Base-by-base conservation (phyloP, 371 early-diverging fungal species). In the Mucor ambiguus region DNA sequence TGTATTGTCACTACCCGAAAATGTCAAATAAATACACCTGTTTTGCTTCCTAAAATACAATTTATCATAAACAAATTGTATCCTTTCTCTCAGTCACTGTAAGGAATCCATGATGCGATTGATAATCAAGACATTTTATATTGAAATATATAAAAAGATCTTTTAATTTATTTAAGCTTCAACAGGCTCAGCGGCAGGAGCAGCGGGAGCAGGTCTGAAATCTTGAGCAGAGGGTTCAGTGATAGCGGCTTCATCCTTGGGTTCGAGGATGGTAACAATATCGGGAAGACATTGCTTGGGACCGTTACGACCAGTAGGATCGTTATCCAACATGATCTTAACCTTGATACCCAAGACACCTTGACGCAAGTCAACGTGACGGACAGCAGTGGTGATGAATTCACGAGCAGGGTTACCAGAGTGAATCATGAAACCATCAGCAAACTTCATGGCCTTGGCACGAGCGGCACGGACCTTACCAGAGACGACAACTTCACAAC, bases 301-400 rank as follows among this genome's bases (percentile, higher is more conserved):
- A 69, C 99, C 99, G 69, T 85, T 79, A 80, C 94, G 95, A 80
- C 99, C 99, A 69, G 90, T 90, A 60, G 98, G 98, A 86, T 99
- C 99, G 80, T 88, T 88, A 70, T 95, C 97, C 71, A 96, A 89
- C 99, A 99, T 99, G 81, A 99, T 99, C 92, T 97, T 96, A 85
- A 99, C 99, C 92, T 99, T 98, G 86, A 99, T 94, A 86, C 99
- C 99, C 67, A 99, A 89, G 63, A 99, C 98, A 91, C 99, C 99
- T 86, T 99, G 99, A 79, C 99, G 96, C 81, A 99, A 90, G 72
- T 98, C 87, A 75, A 99, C 99, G 92, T 96, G 98, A 76, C 99
- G 95, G 72, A 95, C 94, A 66, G 99, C 98, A 60, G 89, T 88
- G 87, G 97, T 98, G 76, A 99, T 97, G 87, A 93, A 99, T 82